Conservation (phyloP, 805 yeast species). For the Cyberlindnera amylophila region DNA sequence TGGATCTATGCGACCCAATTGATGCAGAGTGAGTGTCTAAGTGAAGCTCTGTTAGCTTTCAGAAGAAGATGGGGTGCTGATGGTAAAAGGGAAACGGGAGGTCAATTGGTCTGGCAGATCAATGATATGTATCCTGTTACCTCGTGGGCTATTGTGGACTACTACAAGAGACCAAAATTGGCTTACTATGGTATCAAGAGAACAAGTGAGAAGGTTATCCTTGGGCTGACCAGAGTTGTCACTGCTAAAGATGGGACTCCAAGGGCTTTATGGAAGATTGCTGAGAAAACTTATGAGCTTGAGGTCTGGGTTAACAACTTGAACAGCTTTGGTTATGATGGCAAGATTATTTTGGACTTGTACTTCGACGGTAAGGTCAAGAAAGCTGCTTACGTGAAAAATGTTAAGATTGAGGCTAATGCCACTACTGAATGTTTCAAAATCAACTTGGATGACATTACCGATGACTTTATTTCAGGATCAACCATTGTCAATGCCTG, state of each 20-base stretch:
- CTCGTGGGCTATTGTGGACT: conserved; percentile 48
- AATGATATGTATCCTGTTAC: conserved; percentile 54
- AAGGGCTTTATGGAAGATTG: conserved; percentile 10
- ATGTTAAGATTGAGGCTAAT: conserved; percentile 2
- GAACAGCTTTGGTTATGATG: conserved; percentile 1
- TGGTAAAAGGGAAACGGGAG: conserved; percentile 37
- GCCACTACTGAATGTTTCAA: conserved; percentile 5
- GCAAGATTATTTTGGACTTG: conserved; percentile 4
- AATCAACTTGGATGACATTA: not conserved
- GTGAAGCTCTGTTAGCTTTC: conserved; percentile 44
- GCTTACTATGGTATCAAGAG: conserved; percentile 46
- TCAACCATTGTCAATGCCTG: not conserved
- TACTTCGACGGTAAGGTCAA: conserved; percentile 4
- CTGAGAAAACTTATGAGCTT: conserved; percentile 6
- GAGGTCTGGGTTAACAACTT: conserved; percentile 16
- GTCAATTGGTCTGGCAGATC: conserved; percentile 51
- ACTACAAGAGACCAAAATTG: conserved; percentile 39
- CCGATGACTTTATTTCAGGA: not conserved
- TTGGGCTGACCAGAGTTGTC: conserved; percentile 18
- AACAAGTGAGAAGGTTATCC: conserved; percentile 30
- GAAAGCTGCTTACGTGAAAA: not conserved
- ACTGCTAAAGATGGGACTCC: conserved; percentile 13
- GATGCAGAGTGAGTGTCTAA: conserved; percentile 48
- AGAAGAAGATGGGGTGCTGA: conserved; percentile 42
- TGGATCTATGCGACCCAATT: conserved; percentile 53